Percentiles rank a stretch among this genome's conserved stretches.
Evolutionary conservation across 2,329 filamentous ascomycete species (phyloP).

Genomic region (Monosporascus sp.): DNA sequence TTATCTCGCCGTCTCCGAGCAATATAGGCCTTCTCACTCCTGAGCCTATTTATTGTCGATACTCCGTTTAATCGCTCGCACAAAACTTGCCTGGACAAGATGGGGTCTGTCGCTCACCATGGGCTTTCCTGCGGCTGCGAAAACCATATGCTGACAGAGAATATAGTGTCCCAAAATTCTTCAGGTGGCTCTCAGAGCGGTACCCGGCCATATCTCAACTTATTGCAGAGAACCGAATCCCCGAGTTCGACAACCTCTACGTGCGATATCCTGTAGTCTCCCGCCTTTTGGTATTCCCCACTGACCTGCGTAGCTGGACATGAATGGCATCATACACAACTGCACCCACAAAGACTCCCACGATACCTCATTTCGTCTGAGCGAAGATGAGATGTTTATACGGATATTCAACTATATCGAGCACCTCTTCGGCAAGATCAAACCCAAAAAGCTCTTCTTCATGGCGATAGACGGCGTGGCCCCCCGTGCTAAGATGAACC

Average conservation of each 20-base stretch:
- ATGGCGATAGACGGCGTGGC: conserved; percentile 99
- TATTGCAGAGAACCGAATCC: conserved; percentile 97
- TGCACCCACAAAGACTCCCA: conserved; percentile 97
- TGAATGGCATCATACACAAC: conserved; percentile 99
- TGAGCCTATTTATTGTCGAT: background rate
- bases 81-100: background rate
- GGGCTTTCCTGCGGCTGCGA: background rate
- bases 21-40: background rate
- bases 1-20: background rate
- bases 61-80: background rate
- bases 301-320: conserved; percentile 60
- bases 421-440: conserved; percentile 97
- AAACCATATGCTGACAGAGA: conserved; percentile 9
- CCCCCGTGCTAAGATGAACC: conserved; percentile 98
- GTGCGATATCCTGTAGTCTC: conserved; percentile 37
- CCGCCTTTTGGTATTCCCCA: conserved; percentile 13
- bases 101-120: background rate
- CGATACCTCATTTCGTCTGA: conserved; percentile 85
- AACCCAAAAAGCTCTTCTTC: conserved; percentile 97
- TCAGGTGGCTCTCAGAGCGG: conserved; percentile 98
- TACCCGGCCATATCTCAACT: conserved; percentile 98
- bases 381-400: conserved; percentile 99
- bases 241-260: conserved; percentile 97
- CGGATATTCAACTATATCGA: conserved; percentile 99
- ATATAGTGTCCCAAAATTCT: conserved; percentile 75